These are phyloP conservation scores for Solanum bulbocastanum DNA, from an alignment of 257 asterid genomes.

Conservation along the genomic window DNA sequence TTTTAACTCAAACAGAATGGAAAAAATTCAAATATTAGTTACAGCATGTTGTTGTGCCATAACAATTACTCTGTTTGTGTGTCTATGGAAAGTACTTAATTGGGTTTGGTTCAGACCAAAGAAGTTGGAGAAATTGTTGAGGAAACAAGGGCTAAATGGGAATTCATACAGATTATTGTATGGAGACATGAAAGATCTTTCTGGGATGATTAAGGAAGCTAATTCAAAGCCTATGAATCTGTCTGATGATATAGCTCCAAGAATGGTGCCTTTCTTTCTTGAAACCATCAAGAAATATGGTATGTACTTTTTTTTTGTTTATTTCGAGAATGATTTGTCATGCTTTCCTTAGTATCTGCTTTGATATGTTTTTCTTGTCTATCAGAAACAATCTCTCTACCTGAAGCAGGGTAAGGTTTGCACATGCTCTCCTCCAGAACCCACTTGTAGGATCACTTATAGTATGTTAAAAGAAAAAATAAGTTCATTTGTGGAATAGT, in stretches of 20 bases:
- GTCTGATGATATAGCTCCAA: not conserved
- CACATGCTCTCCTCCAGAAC: too few species aligned
- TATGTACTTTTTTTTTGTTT: not conserved
- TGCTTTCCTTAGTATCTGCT: not conserved
- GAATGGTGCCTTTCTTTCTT: not conserved
- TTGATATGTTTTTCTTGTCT: not conserved
- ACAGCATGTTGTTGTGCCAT: not conserved
- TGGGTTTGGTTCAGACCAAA: constrained; percentile 12
- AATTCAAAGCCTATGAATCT: not conserved
- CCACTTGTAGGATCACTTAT: rapidly evolving
- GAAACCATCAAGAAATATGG: constrained; percentile 1
- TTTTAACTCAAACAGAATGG: not conserved
- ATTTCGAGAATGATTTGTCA: not conserved
- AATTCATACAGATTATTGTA: constrained; percentile 15
- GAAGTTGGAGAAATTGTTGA: constrained; percentile 3
- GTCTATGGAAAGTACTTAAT: not conserved
- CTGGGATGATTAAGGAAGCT: not conserved
- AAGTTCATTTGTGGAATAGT: not conserved
- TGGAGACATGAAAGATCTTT: constrained; percentile 7
- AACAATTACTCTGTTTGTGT: not conserved
- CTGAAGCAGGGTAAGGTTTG: not conserved
- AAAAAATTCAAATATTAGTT: not conserved
- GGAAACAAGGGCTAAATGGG: constrained; percentile 24
- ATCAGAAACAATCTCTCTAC: not conserved
- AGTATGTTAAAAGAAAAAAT: too few species aligned